Evolutionary conservation across 2,329 filamentous ascomycete species (phyloP), one percentile per base, ranked within the genome.

Genomic region (Paraphoma chrysanthemicola): DNA sequence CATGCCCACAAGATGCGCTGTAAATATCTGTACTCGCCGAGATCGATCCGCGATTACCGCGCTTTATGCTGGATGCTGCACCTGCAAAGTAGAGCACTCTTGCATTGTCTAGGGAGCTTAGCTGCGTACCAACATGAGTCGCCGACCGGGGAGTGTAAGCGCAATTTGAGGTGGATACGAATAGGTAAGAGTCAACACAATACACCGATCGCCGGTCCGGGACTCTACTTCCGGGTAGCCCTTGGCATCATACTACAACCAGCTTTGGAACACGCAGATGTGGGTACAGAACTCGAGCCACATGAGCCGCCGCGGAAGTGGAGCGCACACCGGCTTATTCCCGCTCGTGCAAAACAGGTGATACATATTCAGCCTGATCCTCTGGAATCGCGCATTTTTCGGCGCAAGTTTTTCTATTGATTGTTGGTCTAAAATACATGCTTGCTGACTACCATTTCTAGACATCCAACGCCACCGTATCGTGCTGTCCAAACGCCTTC

Each of bases 221-320:
- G 46, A 53, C 49, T 44, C 41, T 57, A 47, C 44, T 53, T 61
- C 58, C 61, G 64, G 12, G 2, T 6, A 28, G 39, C 54, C 45
- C 65, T 68, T 64, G 65, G 65, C 63, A 66, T 63, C 57, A 66
- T 57, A 44, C 51, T 49, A 49, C 17, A 29, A n/a, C n/a, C 23
- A 30, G 42, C 23, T 10, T 12, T 29, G 44, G 18, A 51, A 36
- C 33, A 36, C 7, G 33, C 33, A 36, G 33, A 10, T 49, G 58
- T 63, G 58, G 58, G 52, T 60, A 62, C 58, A 47, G 28, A 17
- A 50, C 46, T 29, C 33, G 54, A 57, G 51, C 54, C 53, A 56
- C 52, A 54, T 45, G 46, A 51, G 56, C 61, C 39, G 31, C 31
- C 16, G 44, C 47, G 31, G 39, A 49, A 48, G 46, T 59, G 54